Evolutionary conservation across 768 basidiomycete genomes (phyloP).

Genomic region (Russula brevipes): DNA sequence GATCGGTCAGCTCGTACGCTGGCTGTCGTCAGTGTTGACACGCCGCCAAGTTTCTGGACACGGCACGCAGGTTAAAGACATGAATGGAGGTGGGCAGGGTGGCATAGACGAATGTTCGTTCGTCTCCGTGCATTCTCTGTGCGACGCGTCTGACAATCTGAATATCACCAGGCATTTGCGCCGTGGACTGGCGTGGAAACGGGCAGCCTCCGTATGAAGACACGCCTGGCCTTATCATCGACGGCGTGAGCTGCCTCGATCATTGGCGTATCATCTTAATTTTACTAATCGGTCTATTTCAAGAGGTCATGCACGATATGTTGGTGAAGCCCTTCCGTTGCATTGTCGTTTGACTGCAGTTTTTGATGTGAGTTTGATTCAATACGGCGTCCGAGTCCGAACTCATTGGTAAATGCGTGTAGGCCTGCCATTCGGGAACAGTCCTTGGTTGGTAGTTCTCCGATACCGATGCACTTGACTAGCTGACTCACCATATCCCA

Average conservation of each 20-base stretch:
- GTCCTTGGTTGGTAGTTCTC: conserved; percentile 3
- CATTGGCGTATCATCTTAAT: no score
- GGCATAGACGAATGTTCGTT: not conserved
- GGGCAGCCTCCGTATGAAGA: not conserved
- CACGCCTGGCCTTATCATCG: not conserved
- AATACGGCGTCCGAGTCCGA: no score
- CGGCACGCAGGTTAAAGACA: not conserved
- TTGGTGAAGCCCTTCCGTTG: conserved; percentile 2
- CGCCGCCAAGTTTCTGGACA: conserved; percentile 4
- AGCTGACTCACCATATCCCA: not conserved
- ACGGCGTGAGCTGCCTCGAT: not conserved
- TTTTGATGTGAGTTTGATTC: conserved; percentile 1
- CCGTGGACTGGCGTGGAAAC: not conserved
- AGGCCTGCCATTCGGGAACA: conserved; percentile 7
- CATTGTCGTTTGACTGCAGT: conserved; percentile 11
- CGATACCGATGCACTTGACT: not conserved
- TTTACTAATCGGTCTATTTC: not conserved
- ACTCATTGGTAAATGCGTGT: not conserved
- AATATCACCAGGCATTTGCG: not conserved
- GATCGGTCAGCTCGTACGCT: not conserved
- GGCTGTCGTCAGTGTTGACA: not conserved
- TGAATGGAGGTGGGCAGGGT: not conserved
- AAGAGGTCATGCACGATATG: not conserved
- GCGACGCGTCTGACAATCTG: not conserved
- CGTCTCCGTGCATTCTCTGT: not conserved